These are phyloP conservation scores for Phytophthora citricola DNA, from an alignment of 352 stramenopile genomes.

Conservation along the genomic window DNA sequence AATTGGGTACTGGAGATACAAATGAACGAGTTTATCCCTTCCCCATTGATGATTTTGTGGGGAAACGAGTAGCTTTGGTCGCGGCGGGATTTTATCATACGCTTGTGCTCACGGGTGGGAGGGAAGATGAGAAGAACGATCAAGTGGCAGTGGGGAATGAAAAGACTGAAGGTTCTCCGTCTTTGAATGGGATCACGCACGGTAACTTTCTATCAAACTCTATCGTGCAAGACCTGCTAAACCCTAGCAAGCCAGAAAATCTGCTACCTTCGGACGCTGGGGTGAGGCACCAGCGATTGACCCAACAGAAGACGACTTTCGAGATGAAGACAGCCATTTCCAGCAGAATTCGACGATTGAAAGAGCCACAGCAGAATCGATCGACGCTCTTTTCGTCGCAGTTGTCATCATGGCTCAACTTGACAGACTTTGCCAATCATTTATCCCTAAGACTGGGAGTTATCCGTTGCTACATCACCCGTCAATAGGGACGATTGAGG, in stretches of 20 bases:
- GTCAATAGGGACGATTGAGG: constrained; percentile 26
- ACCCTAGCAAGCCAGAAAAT: constrained; percentile 7
- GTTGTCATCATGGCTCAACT: constrained; percentile 82
- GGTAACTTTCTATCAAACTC: constrained; percentile 20
- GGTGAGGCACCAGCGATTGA: constrained; percentile 37
- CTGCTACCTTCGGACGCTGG: too few relatives aligned
- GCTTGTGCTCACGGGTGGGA: constrained; percentile 86
- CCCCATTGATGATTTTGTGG: constrained; percentile 90
- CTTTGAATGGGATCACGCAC: constrained; percentile 16
- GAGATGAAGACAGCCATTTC: constrained; percentile 48
- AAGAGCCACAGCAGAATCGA: constrained; percentile 1
- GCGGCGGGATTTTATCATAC: constrained; percentile 95
- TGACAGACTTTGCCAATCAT: constrained; percentile 67
- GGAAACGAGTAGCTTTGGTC: constrained; percentile 88
- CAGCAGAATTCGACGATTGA: constrained; percentile 2
- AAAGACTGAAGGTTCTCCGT: constrained; percentile 16
- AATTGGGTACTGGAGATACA: constrained; percentile 92
- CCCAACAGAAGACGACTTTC: constrained; percentile 45
- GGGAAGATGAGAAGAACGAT: constrained; percentile 58
- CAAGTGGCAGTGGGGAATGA: constrained; percentile 20
- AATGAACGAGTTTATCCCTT: constrained; percentile 88
- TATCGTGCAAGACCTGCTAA: constrained; percentile 24
- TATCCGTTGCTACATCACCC: constrained; percentile 44
- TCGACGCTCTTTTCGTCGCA: constrained; percentile 46
- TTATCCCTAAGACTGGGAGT: constrained; percentile 45